Base-by-base conservation (phyloP, 2,329 filamentous ascomycete genomes). In the Incumbomyces lentus region DNA sequence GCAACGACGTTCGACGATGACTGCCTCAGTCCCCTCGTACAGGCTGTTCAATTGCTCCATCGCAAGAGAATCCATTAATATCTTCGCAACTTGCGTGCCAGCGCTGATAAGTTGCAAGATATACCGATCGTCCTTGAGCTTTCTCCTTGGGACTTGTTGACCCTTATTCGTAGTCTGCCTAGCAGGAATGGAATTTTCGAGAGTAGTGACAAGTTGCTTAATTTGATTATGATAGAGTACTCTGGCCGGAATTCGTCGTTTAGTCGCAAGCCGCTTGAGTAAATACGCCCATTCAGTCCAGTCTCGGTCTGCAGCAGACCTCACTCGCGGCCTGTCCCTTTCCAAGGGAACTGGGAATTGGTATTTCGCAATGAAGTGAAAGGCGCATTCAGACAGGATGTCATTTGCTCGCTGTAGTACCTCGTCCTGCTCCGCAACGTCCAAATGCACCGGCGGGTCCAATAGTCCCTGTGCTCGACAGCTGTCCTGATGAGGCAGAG, bases 231-330 rank as follows among this genome's bases (percentile, higher is more conserved):
- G 86, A 70, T 90, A 92, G 36, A 93, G 71, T 16, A 92, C 84
- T 47, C 86, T 75, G 39, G 86, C 84, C 5, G 86, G 86, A 56
- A 93, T 90, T 52, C 86, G 79, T 55, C 86, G 77, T 69, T 90
- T 92, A 30, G 86, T 93, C 29, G 86, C 86, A 49, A 93, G 75
- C 41, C 86, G 76, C 68, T 92, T 92, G 55, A 93, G 72, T 49
- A 93, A 75, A 64, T 89, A 87, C 47, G 90, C 86, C 86, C 86
- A 93, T 67, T 93, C 86, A 38, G 85, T 90, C 86, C 86, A 93
- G 64, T 92, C 86, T 52, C 85, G 76, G 65, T 89, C 85, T 59
- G 81, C 79, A 29, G 85, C 79, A 38, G 80, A 71, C 62, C 84
- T 80, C 44, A 89, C 75, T 47, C 82, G 82, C 55, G 85, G 77